Conservation (phyloP, 1,139 yeast genomes). For the Candida sp. region DNA sequence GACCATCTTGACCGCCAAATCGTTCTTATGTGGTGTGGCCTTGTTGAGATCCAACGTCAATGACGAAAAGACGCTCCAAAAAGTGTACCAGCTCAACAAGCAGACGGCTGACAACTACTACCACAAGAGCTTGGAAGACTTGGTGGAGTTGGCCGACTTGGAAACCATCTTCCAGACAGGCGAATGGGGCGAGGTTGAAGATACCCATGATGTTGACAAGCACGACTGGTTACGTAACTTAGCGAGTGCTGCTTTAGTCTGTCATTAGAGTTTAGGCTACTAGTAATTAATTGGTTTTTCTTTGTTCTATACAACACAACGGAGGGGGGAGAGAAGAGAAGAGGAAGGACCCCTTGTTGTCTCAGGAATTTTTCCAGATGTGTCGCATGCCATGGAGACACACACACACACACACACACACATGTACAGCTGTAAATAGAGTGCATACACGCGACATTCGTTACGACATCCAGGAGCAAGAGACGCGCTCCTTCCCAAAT, state of each 20-base stretch:
- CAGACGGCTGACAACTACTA: constrained; percentile 26
- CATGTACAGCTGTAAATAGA: not conserved
- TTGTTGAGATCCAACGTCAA: constrained; percentile 43
- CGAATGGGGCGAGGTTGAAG: constrained; percentile 99
- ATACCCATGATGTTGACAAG: constrained; percentile 95
- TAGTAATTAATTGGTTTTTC: not conserved
- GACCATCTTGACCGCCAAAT: constrained; percentile 83
- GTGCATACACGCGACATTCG: not conserved
- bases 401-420: too few species aligned
- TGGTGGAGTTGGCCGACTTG: constrained; percentile 77
- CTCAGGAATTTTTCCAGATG: not conserved
- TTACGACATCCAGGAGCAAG: not conserved
- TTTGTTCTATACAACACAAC: too few species aligned
- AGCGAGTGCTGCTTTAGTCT: constrained; percentile 76
- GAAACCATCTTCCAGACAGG: constrained; percentile 87
- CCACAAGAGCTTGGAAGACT: constrained; percentile 61
- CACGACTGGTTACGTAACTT: constrained; percentile 86
- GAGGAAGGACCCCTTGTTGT: constrained; percentile 1
- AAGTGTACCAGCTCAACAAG: constrained; percentile 42
- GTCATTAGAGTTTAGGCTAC: constrained; percentile 17
- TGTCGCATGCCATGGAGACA: not conserved
- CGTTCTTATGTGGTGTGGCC: constrained; percentile 77
- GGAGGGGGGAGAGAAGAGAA: not conserved
- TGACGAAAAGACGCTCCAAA: constrained; percentile 22
- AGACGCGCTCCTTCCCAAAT: not conserved